A percentile compares a stretch with the other conserved stretches of the same genome.
phyloP scores from a whole-genome alignment of 129 eudicot species.

The Ambrosia trifida region DNA sequence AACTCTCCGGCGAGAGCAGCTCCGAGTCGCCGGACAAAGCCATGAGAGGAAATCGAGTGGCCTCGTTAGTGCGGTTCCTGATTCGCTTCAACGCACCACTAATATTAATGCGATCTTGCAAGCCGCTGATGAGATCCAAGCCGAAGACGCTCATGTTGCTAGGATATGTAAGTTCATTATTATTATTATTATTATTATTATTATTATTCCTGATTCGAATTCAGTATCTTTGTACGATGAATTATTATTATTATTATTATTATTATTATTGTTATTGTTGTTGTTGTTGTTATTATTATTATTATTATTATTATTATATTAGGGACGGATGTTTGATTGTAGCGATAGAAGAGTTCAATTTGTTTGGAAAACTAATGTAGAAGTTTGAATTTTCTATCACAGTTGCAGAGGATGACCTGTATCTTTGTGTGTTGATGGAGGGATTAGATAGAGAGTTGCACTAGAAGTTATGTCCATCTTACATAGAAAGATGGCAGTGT shows the following conservation, averaged over 20 bases:
- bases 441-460: conserved; percentile 16
- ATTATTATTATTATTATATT: too few relatives aligned
- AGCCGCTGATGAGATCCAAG: conserved; percentile 93
- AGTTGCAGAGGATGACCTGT: neutral
- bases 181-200: neutral
- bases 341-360: neutral
- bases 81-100: conserved; percentile 68
- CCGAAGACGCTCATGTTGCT: conserved; percentile 84
- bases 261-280: too few relatives aligned
- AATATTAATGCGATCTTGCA: conserved; percentile 76
- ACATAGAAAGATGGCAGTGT: neutral
- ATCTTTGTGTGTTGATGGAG: neutral
- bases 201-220: conserved; percentile 12
- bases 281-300: too few relatives aligned
- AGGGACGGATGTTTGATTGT: neutral
- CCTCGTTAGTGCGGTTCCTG: conserved; percentile 82
- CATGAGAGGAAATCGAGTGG: conserved; percentile 69
- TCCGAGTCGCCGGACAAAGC: conserved; percentile 51
- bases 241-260: too few relatives aligned
- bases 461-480: conserved; percentile 1
- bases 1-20: conserved; percentile 68
- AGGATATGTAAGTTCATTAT: conserved; percentile 62
- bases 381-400: neutral
- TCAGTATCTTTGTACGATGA: neutral
- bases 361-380: neutral